A percentile compares a stretch with the other conserved stretches of the same genome.
Conservation (phyloP, 2,329 filamentous ascomycete genomes). For the Xylariaceae sp. region DNA sequence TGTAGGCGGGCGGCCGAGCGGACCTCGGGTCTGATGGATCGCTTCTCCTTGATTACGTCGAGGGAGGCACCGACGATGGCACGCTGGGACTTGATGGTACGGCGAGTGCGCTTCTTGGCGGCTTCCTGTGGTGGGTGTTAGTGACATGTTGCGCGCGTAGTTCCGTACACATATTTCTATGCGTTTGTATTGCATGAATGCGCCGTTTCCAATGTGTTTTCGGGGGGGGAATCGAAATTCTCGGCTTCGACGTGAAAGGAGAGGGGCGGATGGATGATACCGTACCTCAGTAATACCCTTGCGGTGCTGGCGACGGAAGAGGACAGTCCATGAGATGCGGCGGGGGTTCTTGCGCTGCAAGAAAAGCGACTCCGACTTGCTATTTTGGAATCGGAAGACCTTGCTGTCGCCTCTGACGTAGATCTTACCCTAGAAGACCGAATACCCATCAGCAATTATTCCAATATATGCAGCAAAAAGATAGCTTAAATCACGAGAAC, state of each 20-base stretch:
- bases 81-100: conserved; percentile 97
- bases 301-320: conserved; percentile 98
- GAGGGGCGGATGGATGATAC: conserved; percentile 18
- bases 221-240: not conserved
- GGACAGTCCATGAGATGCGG: conserved; percentile 96
- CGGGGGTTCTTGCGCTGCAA: conserved; percentile 99
- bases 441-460: conserved; percentile 9
- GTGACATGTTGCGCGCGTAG: conserved; percentile 14
- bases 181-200: not conserved
- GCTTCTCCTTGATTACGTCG: conserved; percentile 99
- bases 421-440: conserved; percentile 76
- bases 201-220: not conserved
- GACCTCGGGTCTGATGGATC: conserved; percentile 88
- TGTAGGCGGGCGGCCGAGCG: conserved; percentile 81
- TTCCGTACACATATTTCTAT: not conserved
- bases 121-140: conserved; percentile 71
- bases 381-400: conserved; percentile 99
- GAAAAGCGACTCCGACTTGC: conserved; percentile 99
- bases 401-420: conserved; percentile 99
- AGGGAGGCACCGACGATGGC: conserved; percentile 98
- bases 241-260: not conserved
- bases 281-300: conserved; percentile 99
- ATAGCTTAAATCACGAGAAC: not conserved
- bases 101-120: conserved; percentile 98
- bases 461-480: not conserved